Percentiles rank a stretch among this genome's conserved stretches.
These are phyloP conservation scores for Annulohypoxylon truncatum DNA, from an alignment of 2,329 filamentous ascomycete genomes.

Conservation along the genomic window DNA sequence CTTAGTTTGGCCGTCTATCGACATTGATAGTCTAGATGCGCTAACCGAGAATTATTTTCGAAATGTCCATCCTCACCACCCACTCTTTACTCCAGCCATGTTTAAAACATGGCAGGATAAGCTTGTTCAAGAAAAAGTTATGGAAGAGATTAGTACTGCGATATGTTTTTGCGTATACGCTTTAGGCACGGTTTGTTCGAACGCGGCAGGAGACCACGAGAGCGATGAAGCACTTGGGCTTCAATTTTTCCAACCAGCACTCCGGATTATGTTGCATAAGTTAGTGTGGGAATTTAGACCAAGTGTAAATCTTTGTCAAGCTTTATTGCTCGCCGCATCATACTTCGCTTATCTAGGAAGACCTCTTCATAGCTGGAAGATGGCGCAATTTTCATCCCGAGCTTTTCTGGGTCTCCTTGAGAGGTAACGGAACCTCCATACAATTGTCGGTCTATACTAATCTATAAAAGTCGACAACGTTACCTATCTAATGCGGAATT, in stretches of 20 bases:
- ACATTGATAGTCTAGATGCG: slow-evolving; percentile 43
- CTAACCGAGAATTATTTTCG: slow-evolving; percentile 51
- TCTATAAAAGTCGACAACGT: slow-evolving; percentile 34
- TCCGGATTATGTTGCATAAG: slow-evolving; percentile 51
- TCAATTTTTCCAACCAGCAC: slow-evolving; percentile 51
- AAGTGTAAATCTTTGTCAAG: slow-evolving; percentile 49
- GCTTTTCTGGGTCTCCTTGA: slow-evolving; percentile 49
- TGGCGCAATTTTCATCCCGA: slow-evolving; percentile 50
- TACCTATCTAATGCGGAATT: slow-evolving; percentile 39
- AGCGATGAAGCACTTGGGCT: slow-evolving; percentile 49
- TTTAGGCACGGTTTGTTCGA: slow-evolving; percentile 48
- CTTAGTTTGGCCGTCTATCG: slow-evolving; percentile 46
- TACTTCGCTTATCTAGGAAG: slow-evolving; percentile 53
- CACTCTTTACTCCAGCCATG: slow-evolving; percentile 49
- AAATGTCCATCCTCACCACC: slow-evolving; percentile 52
- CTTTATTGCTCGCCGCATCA: slow-evolving; percentile 52
- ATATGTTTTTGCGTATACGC: slow-evolving; percentile 54
- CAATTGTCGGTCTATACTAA: slow-evolving; percentile 7
- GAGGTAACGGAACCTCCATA: slow-evolving; percentile 41
- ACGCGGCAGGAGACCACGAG: slow-evolving; percentile 32
- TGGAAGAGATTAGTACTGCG: slow-evolving; percentile 48
- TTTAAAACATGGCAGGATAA: slow-evolving; percentile 48
- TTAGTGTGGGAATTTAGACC: slow-evolving; percentile 51
- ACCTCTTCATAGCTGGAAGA: slow-evolving; percentile 53
- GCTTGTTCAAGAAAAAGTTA: slow-evolving; percentile 44